Conservation (phyloP, 1,284 basidiomycete species). For the Jaminaea rosea region DNA sequence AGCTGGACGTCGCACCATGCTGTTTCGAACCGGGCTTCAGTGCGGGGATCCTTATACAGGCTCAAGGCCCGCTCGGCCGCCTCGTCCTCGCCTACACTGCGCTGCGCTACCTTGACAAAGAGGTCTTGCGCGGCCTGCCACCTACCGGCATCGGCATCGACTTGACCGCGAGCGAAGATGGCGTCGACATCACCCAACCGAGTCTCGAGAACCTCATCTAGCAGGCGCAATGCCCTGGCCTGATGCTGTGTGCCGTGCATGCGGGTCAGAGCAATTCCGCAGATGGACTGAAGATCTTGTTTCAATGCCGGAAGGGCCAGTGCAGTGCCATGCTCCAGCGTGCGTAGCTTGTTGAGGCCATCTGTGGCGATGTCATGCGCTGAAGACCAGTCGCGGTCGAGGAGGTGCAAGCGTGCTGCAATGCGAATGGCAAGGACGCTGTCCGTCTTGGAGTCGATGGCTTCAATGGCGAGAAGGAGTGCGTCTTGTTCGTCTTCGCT, state of each 20-base stretch:
- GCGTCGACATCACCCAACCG: slow-evolving; percentile 60
- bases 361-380: slow-evolving; percentile 23
- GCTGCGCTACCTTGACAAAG: slow-evolving; percentile 55
- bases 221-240: slow-evolving; percentile 61
- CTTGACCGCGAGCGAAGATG: slow-evolving; percentile 67
- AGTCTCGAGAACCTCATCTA: slow-evolving; percentile 60
- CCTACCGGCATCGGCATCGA: slow-evolving; percentile 58
- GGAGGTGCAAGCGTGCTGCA: slow-evolving; percentile 62
- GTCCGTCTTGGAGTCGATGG: slow-evolving; percentile 54
- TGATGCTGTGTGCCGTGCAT: slow-evolving; percentile 85
- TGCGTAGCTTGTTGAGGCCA: slow-evolving; percentile 12
- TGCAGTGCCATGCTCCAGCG: slow-evolving; percentile 52
- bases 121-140: slow-evolving; percentile 64
- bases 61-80: neutral
- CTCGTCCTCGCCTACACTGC: neutral
- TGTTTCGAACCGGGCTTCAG: slow-evolving; percentile 69
- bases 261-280: slow-evolving; percentile 70
- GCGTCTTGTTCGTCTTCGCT: slow-evolving; percentile 39
- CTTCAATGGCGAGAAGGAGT: slow-evolving; percentile 52
- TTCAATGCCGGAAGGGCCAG: slow-evolving; percentile 65
- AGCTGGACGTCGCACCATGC: slow-evolving; percentile 74
- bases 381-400: slow-evolving; percentile 62
- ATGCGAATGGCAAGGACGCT: slow-evolving; percentile 68
- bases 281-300: slow-evolving; percentile 58
- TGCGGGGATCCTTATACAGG: slow-evolving; percentile 50